These are phyloP conservation scores for Rubia yunnanensis DNA, from an alignment of 257 asterid genomes.

Conservation along the genomic window DNA sequence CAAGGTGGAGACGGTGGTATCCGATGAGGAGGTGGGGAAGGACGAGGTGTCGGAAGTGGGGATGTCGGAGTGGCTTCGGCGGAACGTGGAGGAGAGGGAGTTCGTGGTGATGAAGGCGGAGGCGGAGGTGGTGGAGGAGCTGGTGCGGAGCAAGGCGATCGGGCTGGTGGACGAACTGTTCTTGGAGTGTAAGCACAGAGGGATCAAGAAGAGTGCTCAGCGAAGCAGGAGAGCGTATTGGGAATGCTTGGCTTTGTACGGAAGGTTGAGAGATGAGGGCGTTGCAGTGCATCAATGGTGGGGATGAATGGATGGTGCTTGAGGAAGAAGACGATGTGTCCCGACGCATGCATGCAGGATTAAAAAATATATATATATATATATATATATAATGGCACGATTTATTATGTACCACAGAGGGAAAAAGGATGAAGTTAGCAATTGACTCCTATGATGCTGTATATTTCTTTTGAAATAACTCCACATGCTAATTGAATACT, in stretches of 20 bases:
- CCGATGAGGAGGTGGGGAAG: slow-evolving; percentile 10
- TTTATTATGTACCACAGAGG: neutral
- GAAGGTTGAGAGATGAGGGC: slow-evolving; percentile 66
- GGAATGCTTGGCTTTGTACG: slow-evolving; percentile 78
- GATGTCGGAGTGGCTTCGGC: slow-evolving; percentile 44
- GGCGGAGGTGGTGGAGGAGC: slow-evolving; percentile 65
- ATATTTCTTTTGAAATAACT: neutral
- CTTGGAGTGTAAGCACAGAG: slow-evolving; percentile 66
- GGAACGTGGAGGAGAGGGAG: slow-evolving; percentile 48
- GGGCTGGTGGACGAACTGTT: slow-evolving; percentile 65
- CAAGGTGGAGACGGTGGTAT: slow-evolving; percentile 21
- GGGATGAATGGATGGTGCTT: no score
- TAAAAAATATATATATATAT: no score
- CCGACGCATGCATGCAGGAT: neutral
- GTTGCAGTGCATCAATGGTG: slow-evolving; percentile 92
- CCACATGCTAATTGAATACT: no score
- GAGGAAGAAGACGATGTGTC: no score
- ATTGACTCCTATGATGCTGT: neutral
- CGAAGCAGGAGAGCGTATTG: slow-evolving; percentile 65
- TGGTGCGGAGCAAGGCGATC: slow-evolving; percentile 44
- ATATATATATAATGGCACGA: no score
- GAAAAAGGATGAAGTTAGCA: neutral
- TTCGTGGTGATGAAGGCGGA: slow-evolving; percentile 86
- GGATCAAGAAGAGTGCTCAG: slow-evolving; percentile 19
- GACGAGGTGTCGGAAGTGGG: slow-evolving; percentile 16